Conservation (phyloP, 257 asterid genomes). For the Solanum virginianum region DNA sequence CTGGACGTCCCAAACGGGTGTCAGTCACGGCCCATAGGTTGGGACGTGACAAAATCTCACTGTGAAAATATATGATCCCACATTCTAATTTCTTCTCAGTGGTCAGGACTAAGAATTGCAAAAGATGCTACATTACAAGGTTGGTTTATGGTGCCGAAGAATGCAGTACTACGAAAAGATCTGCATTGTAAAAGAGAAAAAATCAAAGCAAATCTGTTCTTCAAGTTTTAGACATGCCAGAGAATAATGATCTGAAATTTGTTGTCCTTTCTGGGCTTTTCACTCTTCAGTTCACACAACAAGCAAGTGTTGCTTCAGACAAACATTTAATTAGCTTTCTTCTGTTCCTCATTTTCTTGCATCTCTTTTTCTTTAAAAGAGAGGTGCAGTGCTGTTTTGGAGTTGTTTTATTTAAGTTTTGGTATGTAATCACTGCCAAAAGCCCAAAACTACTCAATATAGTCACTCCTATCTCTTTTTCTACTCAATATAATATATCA, state of each 20-base stretch:
- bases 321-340: no score
- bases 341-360: no score
- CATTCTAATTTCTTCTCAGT: constrained; percentile 14
- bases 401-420: no score
- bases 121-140: constrained; percentile 7
- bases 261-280: constrained; percentile 43
- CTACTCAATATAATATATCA: no score
- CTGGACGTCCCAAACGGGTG: no score
- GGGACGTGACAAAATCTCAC: no score
- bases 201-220: neutral
- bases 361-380: no score
- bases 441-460: no score
- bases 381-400: no score
- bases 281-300: constrained; percentile 48
- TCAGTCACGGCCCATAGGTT: no score
- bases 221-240: constrained; percentile 9
- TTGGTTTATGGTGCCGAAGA: constrained; percentile 9
- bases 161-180: constrained; percentile 4
- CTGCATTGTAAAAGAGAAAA: constrained; percentile 10
- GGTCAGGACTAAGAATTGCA: constrained; percentile 9
- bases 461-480: no score
- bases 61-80: neutral
- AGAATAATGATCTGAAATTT: constrained; percentile 29
- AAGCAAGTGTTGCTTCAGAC: constrained; percentile 62
- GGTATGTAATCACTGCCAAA: no score